Base-by-base conservation (phyloP, 495 filamentous ascomycete genomes). In the Hypoxylon trugodes region DNA sequence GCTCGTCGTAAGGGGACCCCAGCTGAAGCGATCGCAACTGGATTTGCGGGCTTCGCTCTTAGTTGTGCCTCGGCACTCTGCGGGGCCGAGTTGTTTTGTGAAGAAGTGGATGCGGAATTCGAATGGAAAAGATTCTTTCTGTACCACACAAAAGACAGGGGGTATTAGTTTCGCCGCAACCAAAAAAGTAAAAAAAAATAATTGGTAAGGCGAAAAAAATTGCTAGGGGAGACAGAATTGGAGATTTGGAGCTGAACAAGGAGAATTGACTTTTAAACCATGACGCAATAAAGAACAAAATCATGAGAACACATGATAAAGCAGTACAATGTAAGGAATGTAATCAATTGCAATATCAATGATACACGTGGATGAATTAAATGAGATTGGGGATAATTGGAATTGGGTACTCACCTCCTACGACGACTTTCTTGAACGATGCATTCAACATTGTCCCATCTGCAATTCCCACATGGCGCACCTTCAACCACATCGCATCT, bases 401-500 rank as follows among this genome's bases (percentile, higher is more conserved):
- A 12, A 12, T 46, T 18, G 12, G 22, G 4, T 21, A 84, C 88
- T 83, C 70, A 92, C 89, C 92, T 96, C 81, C 92, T 88, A 57
- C 93, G 86, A 71, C 92, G 92, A 81, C 92, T 96, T 72, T 96
- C 92, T 38, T 91, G 91, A 6, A 96, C 89, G 33, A 93, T 81
- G 77, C 93, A 97, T 46, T 92, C 89, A 49, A 96, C 91, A 64
- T 91, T 87, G 73, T 97, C 93, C 74, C 92, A 80, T 22, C 90
- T 83, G 77, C 93, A 97, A 77, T 96, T 97, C 15, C 89, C 91
- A 72, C 93, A 97, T 4, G 93, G 93, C 22, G 88, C 86, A 28
- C 90, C 89, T 66, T 96, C 91, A 38, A 93, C 90, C 58, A 96
- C 93, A 78, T 97, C 91, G 77, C 93, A 97, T 42, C 93, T 83